Conservation (phyloP, 192 early-diverging fungal species). For the Chytriomyces confervae region DNA sequence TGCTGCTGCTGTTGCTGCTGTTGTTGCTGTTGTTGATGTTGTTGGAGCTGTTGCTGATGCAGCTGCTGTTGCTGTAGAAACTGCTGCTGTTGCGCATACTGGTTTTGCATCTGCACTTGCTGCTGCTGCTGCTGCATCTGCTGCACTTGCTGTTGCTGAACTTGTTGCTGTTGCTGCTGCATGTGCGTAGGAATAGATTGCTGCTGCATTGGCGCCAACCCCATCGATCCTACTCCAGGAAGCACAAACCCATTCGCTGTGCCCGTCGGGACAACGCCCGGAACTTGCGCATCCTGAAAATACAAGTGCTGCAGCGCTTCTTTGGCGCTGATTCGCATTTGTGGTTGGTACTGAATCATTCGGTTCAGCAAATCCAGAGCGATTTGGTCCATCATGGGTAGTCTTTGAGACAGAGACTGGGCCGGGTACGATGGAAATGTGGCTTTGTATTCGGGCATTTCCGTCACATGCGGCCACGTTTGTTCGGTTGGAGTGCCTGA, state of each 20-base stretch:
- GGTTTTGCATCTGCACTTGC: conserved; percentile 11
- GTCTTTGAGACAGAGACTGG: conserved; percentile 69
- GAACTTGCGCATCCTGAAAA: conserved; percentile 64
- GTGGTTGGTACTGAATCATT: conserved; percentile 80
- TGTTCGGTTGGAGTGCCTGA: conserved; percentile 64
- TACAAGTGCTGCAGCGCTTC: conserved; percentile 70
- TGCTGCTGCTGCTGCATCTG: conserved; percentile 23
- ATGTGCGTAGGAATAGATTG: conserved; percentile 72
- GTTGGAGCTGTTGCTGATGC: conserved; percentile 9
- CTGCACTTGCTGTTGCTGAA: conserved; percentile 7
- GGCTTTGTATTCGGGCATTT: conserved; percentile 86
- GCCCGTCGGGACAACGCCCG: not conserved
- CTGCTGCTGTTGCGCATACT: not conserved
- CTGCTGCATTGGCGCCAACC: conserved; percentile 58
- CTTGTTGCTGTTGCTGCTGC: conserved; percentile 24
- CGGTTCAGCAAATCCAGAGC: conserved; percentile 77
- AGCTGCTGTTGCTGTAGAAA: conserved; percentile 17
- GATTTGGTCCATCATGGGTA: conserved; percentile 80
- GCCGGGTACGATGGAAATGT: conserved; percentile 76
- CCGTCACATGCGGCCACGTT: conserved; percentile 84
- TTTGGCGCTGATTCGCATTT: conserved; percentile 77
- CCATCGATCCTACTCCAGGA: not conserved
- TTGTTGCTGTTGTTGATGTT: conserved; percentile 1
- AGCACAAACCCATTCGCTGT: not conserved
- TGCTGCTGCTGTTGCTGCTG: not conserved